Conservation (phyloP, 2,329 filamentous ascomycete species). For the Capronia americana region DNA sequence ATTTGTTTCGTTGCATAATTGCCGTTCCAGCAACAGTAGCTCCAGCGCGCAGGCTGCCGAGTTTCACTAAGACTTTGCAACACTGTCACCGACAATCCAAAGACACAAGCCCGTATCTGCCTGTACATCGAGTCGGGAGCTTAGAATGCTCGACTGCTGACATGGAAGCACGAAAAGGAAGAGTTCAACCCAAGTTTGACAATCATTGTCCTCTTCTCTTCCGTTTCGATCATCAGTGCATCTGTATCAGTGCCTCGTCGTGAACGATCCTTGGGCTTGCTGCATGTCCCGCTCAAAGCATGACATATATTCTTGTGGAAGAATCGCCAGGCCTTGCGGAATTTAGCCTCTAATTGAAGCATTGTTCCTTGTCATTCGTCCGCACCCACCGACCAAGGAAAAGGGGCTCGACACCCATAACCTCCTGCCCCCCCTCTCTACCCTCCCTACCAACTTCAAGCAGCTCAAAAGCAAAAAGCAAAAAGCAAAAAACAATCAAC, state of each 20-base stretch:
- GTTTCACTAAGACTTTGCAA: background rate
- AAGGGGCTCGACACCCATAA: background rate
- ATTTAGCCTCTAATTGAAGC: background rate
- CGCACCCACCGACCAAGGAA: background rate
- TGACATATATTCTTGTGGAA: background rate
- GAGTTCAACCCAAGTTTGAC: background rate
- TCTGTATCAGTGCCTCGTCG: background rate
- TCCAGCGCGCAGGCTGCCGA: background rate
- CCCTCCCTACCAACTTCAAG: no score
- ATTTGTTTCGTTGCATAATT: constrained; percentile 30
- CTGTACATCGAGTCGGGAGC: no score
- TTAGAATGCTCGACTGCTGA: background rate
- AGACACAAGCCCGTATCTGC: background rate
- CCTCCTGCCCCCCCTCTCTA: no score
- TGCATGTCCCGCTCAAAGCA: background rate
- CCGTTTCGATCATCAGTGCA: background rate
- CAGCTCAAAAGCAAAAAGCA: no score
- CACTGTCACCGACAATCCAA: background rate
- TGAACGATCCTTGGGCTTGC: background rate
- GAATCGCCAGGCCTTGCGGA: background rate
- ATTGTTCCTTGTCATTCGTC: background rate
- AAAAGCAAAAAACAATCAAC: no score
- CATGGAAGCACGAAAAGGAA: background rate
- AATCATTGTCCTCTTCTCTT: background rate
- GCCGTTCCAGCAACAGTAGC: background rate